Base-by-base conservation (phyloP, 1,284 basidiomycete species). In the Takashimella tepidaria region DNA sequence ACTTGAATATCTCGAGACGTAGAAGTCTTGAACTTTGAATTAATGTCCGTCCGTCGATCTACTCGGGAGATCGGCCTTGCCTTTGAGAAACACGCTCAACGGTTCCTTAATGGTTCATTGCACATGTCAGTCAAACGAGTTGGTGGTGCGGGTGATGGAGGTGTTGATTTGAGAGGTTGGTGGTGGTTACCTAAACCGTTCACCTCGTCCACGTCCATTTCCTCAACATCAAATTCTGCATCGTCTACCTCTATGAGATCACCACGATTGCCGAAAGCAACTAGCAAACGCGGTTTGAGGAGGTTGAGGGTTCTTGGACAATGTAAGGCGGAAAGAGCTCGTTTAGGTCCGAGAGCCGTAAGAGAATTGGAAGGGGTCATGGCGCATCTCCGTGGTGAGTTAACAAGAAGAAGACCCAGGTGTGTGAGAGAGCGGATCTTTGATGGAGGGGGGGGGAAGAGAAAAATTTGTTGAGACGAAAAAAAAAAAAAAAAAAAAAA, bases 81-180 rank as follows among this genome's bases (percentile, higher is more conserved):
- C 0, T 96, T 91, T 66, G 92, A 96, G 70, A 69, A 81, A 19
- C 83, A 85, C 10, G 84, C 86, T 0, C 79, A 84, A 21, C 67
- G 72, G 5, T 68, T 89, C 3, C 80, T 92, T 2, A 81, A 83
- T 44, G 66, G 79, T 0, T 74, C 83, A 53, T 77, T 93, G 37
- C 87, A 86, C 45, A 95, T 95, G 90, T 79, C 83, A 1, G 79
- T 95, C 4, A 56, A 68, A 13, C 65, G 70, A 11, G 84, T 92
- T 16, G 92, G 92, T 1, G 90, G 92, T 16, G 83, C 80, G 57
- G 81, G 83, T 13, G 92, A 95, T 71, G 87, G 89, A 6, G 92
- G 92, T 0, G 78, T 95, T 45, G 92, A 96, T 73, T 77, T 95
- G n/a, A 74, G 85, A 45, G 92, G 92, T 2, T 93, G 89, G 88